Conservation (phyloP, 495 filamentous ascomycete species). For the Aeminium ludgeri region DNA sequence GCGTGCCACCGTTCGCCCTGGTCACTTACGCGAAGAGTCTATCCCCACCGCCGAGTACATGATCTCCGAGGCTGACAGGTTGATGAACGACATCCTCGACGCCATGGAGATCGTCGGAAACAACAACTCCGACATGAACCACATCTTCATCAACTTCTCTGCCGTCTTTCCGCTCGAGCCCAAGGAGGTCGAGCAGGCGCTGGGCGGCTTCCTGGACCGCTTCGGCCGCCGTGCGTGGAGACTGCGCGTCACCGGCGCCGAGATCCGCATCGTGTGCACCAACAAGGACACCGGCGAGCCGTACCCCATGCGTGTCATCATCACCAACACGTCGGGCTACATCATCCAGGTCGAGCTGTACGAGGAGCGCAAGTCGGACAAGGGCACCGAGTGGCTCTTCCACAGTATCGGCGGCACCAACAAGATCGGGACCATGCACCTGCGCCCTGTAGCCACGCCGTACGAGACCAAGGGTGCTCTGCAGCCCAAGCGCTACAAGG, state of each 20-base stretch:
- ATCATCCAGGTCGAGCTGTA: constrained; percentile 97
- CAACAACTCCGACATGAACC: constrained; percentile 98
- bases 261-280: constrained; percentile 96
- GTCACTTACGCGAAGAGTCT: constrained; percentile 72
- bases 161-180: constrained; percentile 86
- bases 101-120: constrained; percentile 96
- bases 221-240: constrained; percentile 93
- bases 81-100: constrained; percentile 96
- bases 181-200: constrained; percentile 78
- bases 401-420: constrained; percentile 89
- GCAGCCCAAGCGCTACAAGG: constrained; percentile 98
- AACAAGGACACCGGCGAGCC: constrained; percentile 69
- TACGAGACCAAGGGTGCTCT: constrained; percentile 98
- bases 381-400: constrained; percentile 86
- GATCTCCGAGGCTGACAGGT: constrained; percentile 86
- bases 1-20: constrained; percentile 79
- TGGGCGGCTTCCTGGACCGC: constrained; percentile 87
- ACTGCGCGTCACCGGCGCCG: constrained; percentile 88
- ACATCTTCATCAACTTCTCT: constrained; percentile 99
- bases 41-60: constrained; percentile 95
- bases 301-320: constrained; percentile 87
- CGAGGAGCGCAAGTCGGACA: constrained; percentile 93
- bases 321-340: constrained; percentile 98
- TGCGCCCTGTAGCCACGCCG: constrained; percentile 75
- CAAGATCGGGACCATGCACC: constrained; percentile 89